A percentile compares a stretch with the other conserved stretches of the same genome.
These are phyloP conservation scores for Desmodesmus armatus DNA, from an alignment of 139 green algal genomes.

Conservation along the genomic window DNA sequence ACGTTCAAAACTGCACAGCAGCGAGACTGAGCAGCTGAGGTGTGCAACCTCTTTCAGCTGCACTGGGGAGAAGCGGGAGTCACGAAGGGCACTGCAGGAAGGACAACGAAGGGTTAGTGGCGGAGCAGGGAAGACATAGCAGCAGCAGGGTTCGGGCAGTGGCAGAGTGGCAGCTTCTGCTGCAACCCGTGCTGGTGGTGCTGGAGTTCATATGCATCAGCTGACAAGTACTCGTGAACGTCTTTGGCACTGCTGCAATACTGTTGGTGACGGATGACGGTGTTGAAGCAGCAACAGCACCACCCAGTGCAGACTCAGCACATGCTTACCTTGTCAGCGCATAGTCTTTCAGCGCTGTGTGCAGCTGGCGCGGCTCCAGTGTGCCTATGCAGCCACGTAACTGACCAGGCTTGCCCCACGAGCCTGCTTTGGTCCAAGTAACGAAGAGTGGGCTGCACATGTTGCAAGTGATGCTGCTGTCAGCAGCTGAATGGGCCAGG, in stretches of 20 bases:
- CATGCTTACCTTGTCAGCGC: conserved; percentile 74
- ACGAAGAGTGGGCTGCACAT: conserved; percentile 80
- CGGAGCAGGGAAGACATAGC: not conserved
- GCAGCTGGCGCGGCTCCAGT: conserved; percentile 72
- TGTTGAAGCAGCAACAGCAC: too few relatives aligned
- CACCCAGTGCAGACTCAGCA: too few relatives aligned
- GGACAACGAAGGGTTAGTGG: not conserved
- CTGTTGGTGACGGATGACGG: too few relatives aligned
- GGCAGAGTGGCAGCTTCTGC: not conserved
- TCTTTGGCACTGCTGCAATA: too few relatives aligned
- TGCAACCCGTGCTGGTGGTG: too few relatives aligned
- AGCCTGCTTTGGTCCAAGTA: conserved; percentile 78
- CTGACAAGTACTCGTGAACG: too few relatives aligned
- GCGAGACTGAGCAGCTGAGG: conserved; percentile 84
- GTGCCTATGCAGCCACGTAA: conserved; percentile 89
- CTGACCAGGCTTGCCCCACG: conserved; percentile 21
- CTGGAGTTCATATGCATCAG: not conserved
- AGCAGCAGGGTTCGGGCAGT: not conserved
- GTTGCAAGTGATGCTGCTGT: not conserved
- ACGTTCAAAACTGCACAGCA: conserved; percentile 80
- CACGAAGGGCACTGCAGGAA: conserved; percentile 66
- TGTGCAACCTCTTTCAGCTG: conserved; percentile 49
- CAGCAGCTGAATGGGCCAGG: not conserved
- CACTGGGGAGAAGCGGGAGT: conserved; percentile 80
- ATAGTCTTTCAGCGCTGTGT: conserved; percentile 78